These are phyloP conservation scores for Gyromitra esculenta DNA, from an alignment of 2,329 filamentous ascomycete species.

Conservation along the genomic window DNA sequence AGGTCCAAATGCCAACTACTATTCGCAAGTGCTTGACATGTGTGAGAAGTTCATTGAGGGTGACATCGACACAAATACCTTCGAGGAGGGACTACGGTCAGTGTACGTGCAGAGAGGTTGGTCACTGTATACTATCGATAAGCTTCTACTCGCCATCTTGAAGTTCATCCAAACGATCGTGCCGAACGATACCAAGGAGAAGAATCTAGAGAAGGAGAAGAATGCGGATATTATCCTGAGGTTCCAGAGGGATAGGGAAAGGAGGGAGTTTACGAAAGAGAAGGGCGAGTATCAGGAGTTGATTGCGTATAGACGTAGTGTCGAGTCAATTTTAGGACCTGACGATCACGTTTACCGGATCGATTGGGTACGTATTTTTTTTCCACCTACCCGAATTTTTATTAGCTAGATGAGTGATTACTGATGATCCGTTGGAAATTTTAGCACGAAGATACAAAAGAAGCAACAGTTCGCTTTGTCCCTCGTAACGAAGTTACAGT, in stretches of 20 bases:
- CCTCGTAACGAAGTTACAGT: conserved; percentile 78
- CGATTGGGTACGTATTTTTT: conserved; percentile 79
- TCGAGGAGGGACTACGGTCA: conserved; percentile 89
- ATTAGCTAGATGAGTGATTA: conserved; percentile 30
- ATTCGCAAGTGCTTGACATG: conserved; percentile 83
- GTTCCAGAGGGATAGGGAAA: conserved; percentile 80
- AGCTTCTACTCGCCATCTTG: conserved; percentile 82
- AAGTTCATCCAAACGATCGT: conserved; percentile 85
- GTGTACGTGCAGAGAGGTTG: conserved; percentile 92
- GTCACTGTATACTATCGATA: conserved; percentile 92
- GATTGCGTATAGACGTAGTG: conserved; percentile 56
- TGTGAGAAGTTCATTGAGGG: conserved; percentile 86
- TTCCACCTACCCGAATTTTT: conserved; percentile 9
- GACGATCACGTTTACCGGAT: conserved; percentile 88
- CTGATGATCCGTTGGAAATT: conserved; percentile 44
- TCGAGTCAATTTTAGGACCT: conserved; percentile 61
- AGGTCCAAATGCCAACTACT: conserved; percentile 75
- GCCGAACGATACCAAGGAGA: conserved; percentile 87
- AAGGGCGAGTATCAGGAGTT: conserved; percentile 57
- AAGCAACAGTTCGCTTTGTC: conserved; percentile 77
- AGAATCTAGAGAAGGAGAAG: conserved; percentile 68
- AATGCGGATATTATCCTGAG: conserved; percentile 80
- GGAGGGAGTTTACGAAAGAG: conserved; percentile 54
- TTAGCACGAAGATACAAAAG: conserved; percentile 72
- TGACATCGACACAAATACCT: conserved; percentile 81